These are phyloP conservation scores for Zizania palustris DNA, from an alignment of 202 grass and related monocot genomes.

Conservation along the genomic window DNA sequence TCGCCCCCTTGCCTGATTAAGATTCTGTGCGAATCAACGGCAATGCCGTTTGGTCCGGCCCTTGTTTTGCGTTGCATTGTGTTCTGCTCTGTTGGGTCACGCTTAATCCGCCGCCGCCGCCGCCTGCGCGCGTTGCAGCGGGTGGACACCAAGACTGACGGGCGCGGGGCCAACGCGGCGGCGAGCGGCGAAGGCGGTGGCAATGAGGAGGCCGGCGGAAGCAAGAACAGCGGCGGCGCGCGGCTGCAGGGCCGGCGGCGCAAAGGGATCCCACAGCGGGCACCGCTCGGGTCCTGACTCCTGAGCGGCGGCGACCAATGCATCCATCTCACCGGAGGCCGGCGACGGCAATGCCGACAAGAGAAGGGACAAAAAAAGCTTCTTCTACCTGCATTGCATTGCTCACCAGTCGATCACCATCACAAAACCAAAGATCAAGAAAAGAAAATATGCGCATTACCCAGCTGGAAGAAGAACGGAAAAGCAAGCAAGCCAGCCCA, in stretches of 20 bases:
- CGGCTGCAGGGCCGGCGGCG: constrained; percentile 44
- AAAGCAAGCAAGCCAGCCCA: background rate
- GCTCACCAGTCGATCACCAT: background rate
- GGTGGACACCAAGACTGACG: constrained; percentile 57
- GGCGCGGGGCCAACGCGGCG: constrained; percentile 7
- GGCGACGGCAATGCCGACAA: constrained; percentile 5
- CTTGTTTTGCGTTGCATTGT: background rate
- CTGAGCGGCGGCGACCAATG: background rate
- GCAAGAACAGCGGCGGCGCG: background rate
- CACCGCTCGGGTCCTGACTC: constrained; percentile 47
- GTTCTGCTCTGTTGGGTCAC: constrained; percentile 36
- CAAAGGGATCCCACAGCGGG: constrained; percentile 68
- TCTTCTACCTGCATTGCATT: background rate
- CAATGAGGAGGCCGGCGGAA: constrained; percentile 8
- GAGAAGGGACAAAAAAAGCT: background rate
- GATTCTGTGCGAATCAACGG: background rate
- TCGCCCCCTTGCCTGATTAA: background rate
- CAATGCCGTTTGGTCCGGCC: background rate
- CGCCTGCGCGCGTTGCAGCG: constrained; percentile 46
- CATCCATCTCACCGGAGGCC: too few species aligned
- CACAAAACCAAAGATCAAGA: background rate
- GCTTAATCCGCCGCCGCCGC: constrained; percentile 27
- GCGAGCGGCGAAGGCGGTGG: constrained; percentile 5
- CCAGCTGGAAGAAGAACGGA: background rate
- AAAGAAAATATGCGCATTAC: background rate